Evolutionary conservation across 1,139 yeast genomes (phyloP), one percentile per base, ranked within the genome.

Genomic region (Yamadazyma kanchanaburiensis): DNA sequence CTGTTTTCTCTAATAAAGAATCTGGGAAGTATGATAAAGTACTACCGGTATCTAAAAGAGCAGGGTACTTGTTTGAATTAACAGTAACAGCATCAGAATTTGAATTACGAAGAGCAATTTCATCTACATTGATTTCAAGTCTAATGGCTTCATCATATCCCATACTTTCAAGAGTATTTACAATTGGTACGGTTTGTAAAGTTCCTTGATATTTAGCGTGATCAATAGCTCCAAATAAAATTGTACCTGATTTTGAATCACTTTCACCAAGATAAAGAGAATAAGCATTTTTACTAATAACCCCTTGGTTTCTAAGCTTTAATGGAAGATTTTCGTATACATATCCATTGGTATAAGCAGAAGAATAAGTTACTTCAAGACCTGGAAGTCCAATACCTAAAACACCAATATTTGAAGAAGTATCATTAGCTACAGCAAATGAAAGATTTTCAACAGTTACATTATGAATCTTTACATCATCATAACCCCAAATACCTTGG

Each of bases 171-270:
- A 38, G 31, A 4, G 55, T 39, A 35, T 56, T 57, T 28, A 60
- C 45, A 15, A 60, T 57, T 2, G 60, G 58, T 11, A 60, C 52
- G 1, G 59, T 51, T 22, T 40, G 41, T 40, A 76, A 59, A 6
- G 57, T 45, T 0, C 82, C 83, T 0, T 55, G 29, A 46, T 64
- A 74, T 47, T 73, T 74, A 21, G 70, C 59, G 27, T 60, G 56
- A 50, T 78, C 84, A 9, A 76, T 58, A 4, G 78, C 84, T 6
- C 84, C 84, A 49, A 78, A 74, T 29, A 77, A 52, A 15, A 78
- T 43, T 12, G 60, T 47, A 2, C 84, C 84, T 2, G 56, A 34
- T 5, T 39, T 28, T 21, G 51, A 43, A 29, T 40, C 51, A 1
- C 45, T 27, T 12, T 53, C 53, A 36, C 66, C 64, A 33, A 77